Evolutionary conservation across 805 yeast species (phyloP), one percentile per base, ranked within the genome.

Genomic region (Candida nemodendra): DNA sequence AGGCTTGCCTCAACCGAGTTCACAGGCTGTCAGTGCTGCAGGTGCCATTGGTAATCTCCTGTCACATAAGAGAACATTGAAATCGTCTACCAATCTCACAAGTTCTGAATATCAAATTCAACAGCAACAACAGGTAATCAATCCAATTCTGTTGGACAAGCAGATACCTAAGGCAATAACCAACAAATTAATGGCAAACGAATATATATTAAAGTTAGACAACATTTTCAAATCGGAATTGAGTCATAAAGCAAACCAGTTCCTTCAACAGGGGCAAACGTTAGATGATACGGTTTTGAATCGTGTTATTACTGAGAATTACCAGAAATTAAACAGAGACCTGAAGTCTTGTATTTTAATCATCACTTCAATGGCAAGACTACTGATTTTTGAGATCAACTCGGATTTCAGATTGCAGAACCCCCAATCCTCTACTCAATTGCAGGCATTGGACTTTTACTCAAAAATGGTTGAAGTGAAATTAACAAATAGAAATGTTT

Each of bases 401-500:
- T 46, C 62, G 1, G 56, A 56, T 30, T 60, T 61, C 32, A 51
- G 52, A 16, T 48, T 56, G 17, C 55, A 56, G 27, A 52, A 49
- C 33, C 68, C 64, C 3, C 57, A 57, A 29, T 59, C 57, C 18
- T 51, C 57, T 5, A 52, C 61, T 1, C 54, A 63, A 30, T 44
- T 64, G 9, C 70, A 72, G n/a, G 79, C 76, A 8, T 63, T 66
- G 42, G 73, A 56, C 28, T 61, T 61, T 36, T 62, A 58, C 38
- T 52, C 60, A 3, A 54, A 50, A 27, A 45, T 61, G 2, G 51
- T 61, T 24, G 71, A 71, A 18, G 68, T 75, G 25, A 70, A 64
- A 36, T 49, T 72, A 21, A 71, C 76, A 0, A 77, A 74, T 48
- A 62, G 66, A 30, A 66, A 76, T 47, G 77, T 84, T 38, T 84